A percentile compares a stretch with the other conserved stretches of the same genome.
Evolutionary conservation across 768 basidiomycete species (phyloP).

Genomic region (Bullera alba): DNA sequence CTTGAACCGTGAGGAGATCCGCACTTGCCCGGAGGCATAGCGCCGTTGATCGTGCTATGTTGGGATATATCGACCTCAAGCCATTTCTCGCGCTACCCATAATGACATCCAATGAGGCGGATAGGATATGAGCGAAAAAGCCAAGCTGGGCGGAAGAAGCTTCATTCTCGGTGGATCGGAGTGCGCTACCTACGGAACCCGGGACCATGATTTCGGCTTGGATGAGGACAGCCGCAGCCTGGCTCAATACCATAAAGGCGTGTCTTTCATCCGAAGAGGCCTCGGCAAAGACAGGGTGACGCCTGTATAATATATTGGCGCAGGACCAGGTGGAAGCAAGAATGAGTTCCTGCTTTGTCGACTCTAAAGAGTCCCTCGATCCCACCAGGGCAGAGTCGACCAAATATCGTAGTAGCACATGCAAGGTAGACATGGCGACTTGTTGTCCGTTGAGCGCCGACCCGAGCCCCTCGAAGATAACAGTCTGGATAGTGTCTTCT

Average conservation of each 20-base stretch:
- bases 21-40: slow-evolving; percentile 20
- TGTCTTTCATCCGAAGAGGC: background rate
- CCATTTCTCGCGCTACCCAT: background rate
- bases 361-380: background rate
- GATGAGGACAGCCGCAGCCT: background rate
- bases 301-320: background rate
- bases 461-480: slow-evolving; percentile 15
- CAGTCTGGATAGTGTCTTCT: slow-evolving; percentile 19
- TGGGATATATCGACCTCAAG: slow-evolving; percentile 16
- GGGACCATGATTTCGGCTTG: slow-evolving; percentile 10
- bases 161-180: slow-evolving; percentile 9
- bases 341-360: background rate
- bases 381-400: slow-evolving; percentile 1
- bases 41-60: slow-evolving; percentile 17
- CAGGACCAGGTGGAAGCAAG: background rate
- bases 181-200: slow-evolving; percentile 8
- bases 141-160: slow-evolving; percentile 18
- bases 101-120: slow-evolving; percentile 7
- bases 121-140: slow-evolving; percentile 19
- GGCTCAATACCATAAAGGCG: slow-evolving; percentile 4
- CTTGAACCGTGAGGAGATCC: slow-evolving; percentile 21
- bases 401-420: slow-evolving; percentile 14
- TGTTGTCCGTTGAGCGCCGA: slow-evolving; percentile 13
- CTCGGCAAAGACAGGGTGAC: background rate
- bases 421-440: slow-evolving; percentile 14